Base-by-base conservation (phyloP, 441 rosid species). In the Bruguiera hainesii region DNA sequence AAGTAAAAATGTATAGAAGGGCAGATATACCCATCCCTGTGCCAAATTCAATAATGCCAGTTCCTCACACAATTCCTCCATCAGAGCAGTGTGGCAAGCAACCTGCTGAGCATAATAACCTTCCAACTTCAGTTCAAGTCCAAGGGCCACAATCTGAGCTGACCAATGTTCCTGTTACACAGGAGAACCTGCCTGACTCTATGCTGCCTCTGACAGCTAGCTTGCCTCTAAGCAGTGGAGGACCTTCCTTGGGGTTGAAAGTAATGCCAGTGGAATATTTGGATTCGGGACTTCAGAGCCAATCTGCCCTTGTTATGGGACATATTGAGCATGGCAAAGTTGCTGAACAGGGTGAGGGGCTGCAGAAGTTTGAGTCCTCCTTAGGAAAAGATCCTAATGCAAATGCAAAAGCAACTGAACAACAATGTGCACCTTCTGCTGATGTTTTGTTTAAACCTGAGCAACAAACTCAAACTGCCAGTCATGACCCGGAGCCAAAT, bases 1-100 rank as follows among this genome's bases (percentile, higher is more conserved):
- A 56, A 53, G 87, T 69, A 62, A 81, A 70, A 72, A 87, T 89
- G 94, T 75, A 75, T 65, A 57, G 6, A 72, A 87, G 88, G 62
- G 77, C 78, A 39, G 88, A 83, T 19, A 78, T 76, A 67, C 83
- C 77, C 20, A 23, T 80, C 64, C 87, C 89, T 6, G 79, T 35
- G 65, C 65, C 64, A 50, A 71, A 63, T 71, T 77, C 64, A 0
- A 78, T 52, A 64, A 50, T 69, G 67, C 65, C 42, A 60, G 66
- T 55, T 30, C 71, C 56, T 63, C 64, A 25, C 11, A 68, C 63
- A 39, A 59, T 68, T 57, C 75, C 74, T 66, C 65, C 76, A 62
- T 63, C 68, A 11, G 65, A 73, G 42, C 73, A 70, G 46, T 50
- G 56, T 66, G 70, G 64, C 39, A 81, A 67, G 75, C 83, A 78